phyloP scores from a whole-genome alignment of 192 early-diverging fungal genomes.

The Chytriomyces hyalinus region DNA sequence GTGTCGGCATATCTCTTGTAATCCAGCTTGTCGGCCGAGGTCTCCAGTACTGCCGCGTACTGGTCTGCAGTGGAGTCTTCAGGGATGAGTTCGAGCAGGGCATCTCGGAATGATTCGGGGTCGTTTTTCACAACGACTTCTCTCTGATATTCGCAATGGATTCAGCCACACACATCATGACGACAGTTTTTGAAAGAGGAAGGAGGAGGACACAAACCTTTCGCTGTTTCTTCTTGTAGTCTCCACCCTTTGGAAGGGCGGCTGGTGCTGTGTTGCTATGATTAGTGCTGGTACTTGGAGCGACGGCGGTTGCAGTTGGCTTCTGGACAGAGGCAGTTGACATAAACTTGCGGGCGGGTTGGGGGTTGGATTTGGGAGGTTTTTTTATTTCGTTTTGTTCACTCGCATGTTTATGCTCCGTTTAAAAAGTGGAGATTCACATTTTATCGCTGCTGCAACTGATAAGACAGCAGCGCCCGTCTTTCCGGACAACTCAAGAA shows the following conservation, averaged over 20 bases:
- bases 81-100: conserved; percentile 57
- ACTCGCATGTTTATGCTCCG: neutral
- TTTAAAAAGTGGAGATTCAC: neutral
- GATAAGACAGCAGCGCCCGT: no score
- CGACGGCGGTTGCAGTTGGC: conserved; percentile 21
- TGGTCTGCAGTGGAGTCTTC: conserved; percentile 71
- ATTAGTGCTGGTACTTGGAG: conserved; percentile 30
- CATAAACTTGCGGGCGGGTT: conserved; percentile 6
- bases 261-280: conserved; percentile 35
- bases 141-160: conserved; percentile 50
- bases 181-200: neutral
- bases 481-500: no score
- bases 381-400: conserved; percentile 6
- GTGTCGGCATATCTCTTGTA: conserved; percentile 95
- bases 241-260: conserved; percentile 4
- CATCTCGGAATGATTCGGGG: conserved; percentile 63
- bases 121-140: conserved; percentile 72
- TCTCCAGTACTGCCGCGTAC: conserved; percentile 77
- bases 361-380: neutral
- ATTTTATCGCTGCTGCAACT: neutral
- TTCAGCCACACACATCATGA: conserved; percentile 1
- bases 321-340: conserved; percentile 10
- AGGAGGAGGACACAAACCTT: conserved; percentile 40
- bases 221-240: conserved; percentile 57
- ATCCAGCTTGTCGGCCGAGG: conserved; percentile 84